These are phyloP conservation scores for Manihot esculenta DNA, from an alignment of 441 rosid genomes.

Conservation along the genomic window DNA sequence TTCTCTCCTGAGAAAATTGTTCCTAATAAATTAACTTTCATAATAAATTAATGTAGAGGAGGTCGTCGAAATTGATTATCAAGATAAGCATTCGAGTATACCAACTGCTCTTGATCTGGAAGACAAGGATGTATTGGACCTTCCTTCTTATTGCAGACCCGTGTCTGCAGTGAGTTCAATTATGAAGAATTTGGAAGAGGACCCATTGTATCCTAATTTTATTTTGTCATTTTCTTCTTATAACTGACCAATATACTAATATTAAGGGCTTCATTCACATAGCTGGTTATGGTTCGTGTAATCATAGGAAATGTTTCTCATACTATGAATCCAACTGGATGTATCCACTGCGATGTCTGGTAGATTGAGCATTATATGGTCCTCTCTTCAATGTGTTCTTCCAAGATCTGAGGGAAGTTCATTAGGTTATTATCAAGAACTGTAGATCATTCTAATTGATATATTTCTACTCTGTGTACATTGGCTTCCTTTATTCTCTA, in stretches of 20 bases:
- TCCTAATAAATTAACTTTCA: background rate
- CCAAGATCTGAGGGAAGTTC: too few species aligned
- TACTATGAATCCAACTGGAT: too few species aligned
- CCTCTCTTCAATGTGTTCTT: too few species aligned
- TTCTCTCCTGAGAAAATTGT: background rate
- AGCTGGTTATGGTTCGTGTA: too few species aligned
- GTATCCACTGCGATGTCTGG: too few species aligned
- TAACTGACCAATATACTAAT: too few species aligned
- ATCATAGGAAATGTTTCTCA: too few species aligned
- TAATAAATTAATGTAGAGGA: background rate
- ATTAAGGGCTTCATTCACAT: too few species aligned
- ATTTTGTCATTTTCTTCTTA: too few species aligned
- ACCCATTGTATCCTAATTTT: slow-evolving; percentile 66
- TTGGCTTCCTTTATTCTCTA: slow-evolving; percentile 34
- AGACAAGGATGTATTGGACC: slow-evolving; percentile 33
- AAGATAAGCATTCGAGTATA: slow-evolving; percentile 27
- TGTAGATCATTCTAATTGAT: background rate
- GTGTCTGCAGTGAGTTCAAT: slow-evolving; percentile 25
- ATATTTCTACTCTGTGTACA: background rate
- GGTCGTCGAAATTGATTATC: slow-evolving; percentile 42
- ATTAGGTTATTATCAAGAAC: background rate
- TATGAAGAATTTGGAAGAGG: slow-evolving; percentile 52
- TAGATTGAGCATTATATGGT: too few species aligned
- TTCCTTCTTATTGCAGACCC: slow-evolving; percentile 17
- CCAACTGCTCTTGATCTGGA: slow-evolving; percentile 14